phyloP scores from a whole-genome alignment of 2,329 filamentous ascomycete species.

The Nothopassalora personata region DNA sequence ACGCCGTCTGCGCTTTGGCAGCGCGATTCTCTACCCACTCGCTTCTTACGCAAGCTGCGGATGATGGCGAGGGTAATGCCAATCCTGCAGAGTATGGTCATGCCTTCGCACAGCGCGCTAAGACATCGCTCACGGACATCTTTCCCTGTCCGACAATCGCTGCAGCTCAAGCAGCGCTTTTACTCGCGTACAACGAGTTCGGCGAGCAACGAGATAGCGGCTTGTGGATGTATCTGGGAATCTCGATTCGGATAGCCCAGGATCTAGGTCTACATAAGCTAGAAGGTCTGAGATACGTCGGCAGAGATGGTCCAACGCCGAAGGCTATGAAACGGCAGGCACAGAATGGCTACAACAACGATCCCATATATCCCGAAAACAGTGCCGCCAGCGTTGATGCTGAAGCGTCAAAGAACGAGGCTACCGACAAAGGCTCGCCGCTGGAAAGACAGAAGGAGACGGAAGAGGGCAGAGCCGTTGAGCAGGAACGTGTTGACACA shows the following conservation, averaged over 20 bases:
- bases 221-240: conserved; percentile 88
- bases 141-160: conserved; percentile 78
- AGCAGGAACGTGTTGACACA: conserved; percentile 77
- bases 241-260: conserved; percentile 77
- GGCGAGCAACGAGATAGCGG: conserved; percentile 84
- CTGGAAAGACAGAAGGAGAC: conserved; percentile 56
- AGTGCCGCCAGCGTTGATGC: conserved; percentile 28
- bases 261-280: conserved; percentile 77
- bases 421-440: conserved; percentile 37
- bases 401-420: conserved; percentile 43
- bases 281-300: conserved; percentile 62
- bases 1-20: conserved; percentile 76
- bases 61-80: conserved; percentile 42
- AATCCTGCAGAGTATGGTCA: conserved; percentile 64
- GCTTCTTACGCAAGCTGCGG: conserved; percentile 39
- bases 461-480: conserved; percentile 55
- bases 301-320: conserved; percentile 51
- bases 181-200: conserved; percentile 86
- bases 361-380: neutral
- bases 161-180: conserved; percentile 74
- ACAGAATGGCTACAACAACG: neutral
- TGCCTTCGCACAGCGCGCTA: conserved; percentile 74
- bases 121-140: conserved; percentile 74
- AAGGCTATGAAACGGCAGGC: conserved; percentile 44
- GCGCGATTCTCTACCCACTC: conserved; percentile 69